Percentiles rank a stretch among this genome's conserved stretches.
These are phyloP conservation scores for Coemansia sp. DNA, from an alignment of 192 early-diverging fungal genomes.

Conservation along the genomic window DNA sequence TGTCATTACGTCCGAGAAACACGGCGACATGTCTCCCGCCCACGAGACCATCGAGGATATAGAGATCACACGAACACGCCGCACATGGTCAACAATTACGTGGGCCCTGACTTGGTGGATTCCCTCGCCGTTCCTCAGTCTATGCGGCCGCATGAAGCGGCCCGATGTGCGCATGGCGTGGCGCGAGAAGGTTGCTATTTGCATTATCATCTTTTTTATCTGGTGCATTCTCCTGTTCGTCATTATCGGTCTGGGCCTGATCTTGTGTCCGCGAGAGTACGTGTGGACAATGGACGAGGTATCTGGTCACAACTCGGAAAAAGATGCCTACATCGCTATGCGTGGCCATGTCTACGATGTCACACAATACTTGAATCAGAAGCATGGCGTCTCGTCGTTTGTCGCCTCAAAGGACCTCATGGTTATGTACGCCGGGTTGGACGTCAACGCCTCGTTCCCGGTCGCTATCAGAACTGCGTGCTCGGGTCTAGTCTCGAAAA, in stretches of 20 bases:
- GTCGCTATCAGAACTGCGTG: conserved; percentile 61
- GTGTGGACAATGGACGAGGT: conserved; percentile 75
- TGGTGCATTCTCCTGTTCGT: conserved; percentile 83
- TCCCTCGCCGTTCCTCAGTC: conserved; percentile 29
- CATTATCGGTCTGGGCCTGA: conserved; percentile 76
- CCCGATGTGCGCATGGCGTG: conserved; percentile 96
- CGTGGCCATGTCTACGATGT: conserved; percentile 83
- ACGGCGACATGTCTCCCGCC: neutral
- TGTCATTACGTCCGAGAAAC: conserved; percentile 17
- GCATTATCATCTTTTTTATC: conserved; percentile 82
- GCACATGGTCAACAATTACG: conserved; percentile 34
- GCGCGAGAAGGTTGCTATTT: conserved; percentile 91
- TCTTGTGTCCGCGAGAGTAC: conserved; percentile 73
- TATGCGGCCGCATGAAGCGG: conserved; percentile 73
- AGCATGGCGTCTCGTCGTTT: conserved; percentile 49
- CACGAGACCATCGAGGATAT: conserved; percentile 50
- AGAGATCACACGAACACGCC: conserved; percentile 37
- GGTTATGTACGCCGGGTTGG: conserved; percentile 49
- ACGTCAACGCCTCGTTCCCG: conserved; percentile 64
- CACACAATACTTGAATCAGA: conserved; percentile 50
- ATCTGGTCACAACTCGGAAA: conserved; percentile 49
- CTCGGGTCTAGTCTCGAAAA: conserved; percentile 42
- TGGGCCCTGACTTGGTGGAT: conserved; percentile 42
- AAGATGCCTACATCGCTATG: conserved; percentile 63
- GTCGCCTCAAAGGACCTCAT: conserved; percentile 22